Percentiles rank a stretch among this genome's conserved stretches.
phyloP scores from a whole-genome alignment of 306 rosid species.

The Myrica gale region DNA sequence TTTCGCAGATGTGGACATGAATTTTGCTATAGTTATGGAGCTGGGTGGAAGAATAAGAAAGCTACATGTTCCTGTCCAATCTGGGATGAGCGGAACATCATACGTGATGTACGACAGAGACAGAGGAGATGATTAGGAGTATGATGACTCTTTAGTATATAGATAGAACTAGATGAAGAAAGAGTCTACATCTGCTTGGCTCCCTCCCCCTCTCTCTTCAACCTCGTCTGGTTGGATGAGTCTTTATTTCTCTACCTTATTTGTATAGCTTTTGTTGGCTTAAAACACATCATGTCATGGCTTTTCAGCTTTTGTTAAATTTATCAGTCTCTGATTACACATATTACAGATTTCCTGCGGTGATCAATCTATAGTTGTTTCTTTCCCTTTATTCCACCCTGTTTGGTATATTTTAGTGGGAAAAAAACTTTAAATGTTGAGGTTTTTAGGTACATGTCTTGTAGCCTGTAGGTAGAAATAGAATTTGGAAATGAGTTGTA shows the following conservation, averaged over 20 bases:
- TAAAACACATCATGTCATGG: too few relatives aligned
- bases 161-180: not conserved
- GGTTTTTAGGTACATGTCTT: too few relatives aligned
- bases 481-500: too few relatives aligned
- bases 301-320: too few relatives aligned
- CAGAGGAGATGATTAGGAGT: not conserved
- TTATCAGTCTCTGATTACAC: too few relatives aligned
- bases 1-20: conserved; percentile 50
- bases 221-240: too few relatives aligned
- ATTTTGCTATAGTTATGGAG: conserved; percentile 62
- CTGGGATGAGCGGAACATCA: conserved; percentile 44
- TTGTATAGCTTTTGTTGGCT: too few relatives aligned
- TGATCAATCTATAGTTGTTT: not conserved
- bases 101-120: conserved; percentile 1
- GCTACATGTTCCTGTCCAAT: conserved; percentile 51
- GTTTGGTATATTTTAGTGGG: too few relatives aligned
- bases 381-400: not conserved
- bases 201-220: not conserved
- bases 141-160: not conserved
- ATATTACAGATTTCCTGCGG: not conserved
- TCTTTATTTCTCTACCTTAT: too few relatives aligned
- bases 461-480: too few relatives aligned
- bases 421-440: too few relatives aligned
- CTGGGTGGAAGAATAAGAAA: conserved; percentile 49
- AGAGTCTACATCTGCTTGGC: not conserved